A percentile compares a stretch with the other conserved stretches of the same genome.
These are phyloP conservation scores for Trichomonascaceae sp. DNA, from an alignment of 1,139 yeast species.

Conservation along the genomic window DNA sequence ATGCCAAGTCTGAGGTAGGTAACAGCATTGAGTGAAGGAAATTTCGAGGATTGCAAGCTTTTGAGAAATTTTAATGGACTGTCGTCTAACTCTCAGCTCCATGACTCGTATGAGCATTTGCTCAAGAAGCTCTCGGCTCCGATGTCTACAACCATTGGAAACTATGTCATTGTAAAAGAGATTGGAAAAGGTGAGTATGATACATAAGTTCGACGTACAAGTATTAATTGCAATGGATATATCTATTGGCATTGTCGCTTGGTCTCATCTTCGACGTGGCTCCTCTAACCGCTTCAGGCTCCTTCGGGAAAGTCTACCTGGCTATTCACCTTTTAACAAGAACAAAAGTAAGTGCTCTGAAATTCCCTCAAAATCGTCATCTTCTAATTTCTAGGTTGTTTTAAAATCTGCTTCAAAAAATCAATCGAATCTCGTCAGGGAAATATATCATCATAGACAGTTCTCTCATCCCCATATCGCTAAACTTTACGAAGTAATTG, in stretches of 20 bases:
- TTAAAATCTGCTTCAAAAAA: constrained; percentile 76
- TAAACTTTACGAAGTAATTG: constrained; percentile 75
- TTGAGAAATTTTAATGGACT: background rate
- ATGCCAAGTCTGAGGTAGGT: constrained; percentile 30
- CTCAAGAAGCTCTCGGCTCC: constrained; percentile 50
- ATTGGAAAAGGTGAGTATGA: constrained; percentile 62
- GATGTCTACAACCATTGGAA: constrained; percentile 55
- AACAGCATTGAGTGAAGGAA: background rate
- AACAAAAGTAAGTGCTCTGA: constrained; percentile 45
- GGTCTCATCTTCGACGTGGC: too few relatives aligned
- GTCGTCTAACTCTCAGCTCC: constrained; percentile 32
- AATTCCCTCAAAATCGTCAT: background rate
- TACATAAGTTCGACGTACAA: too few relatives aligned
- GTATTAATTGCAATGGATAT: too few relatives aligned
- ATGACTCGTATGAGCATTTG: constrained; percentile 60
- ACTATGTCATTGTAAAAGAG: constrained; percentile 61
- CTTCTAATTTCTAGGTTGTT: constrained; percentile 39
- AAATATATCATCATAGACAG: constrained; percentile 82
- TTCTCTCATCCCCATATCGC: constrained; percentile 81
- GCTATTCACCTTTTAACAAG: constrained; percentile 72
- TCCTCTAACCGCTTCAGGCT: constrained; percentile 33
- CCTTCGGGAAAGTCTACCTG: constrained; percentile 85
- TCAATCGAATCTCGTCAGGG: constrained; percentile 88
- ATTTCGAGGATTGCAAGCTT: constrained; percentile 8
- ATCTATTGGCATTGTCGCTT: too few relatives aligned